phyloP scores from a whole-genome alignment of 2,329 filamentous ascomycete species.

The Aspergillus glaucus region DNA sequence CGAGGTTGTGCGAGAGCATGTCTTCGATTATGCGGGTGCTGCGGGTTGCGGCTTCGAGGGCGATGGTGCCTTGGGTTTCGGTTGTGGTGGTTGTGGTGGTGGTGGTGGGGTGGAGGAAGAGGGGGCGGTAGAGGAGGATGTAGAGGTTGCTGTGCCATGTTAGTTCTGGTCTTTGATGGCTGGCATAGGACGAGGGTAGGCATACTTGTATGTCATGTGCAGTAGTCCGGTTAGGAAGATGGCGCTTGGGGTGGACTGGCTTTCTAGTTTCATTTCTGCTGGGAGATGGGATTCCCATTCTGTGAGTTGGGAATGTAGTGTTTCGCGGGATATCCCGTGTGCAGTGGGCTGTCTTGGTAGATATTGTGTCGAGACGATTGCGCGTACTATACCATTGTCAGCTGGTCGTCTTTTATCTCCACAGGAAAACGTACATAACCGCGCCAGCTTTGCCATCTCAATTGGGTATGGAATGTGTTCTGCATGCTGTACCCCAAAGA shows the following conservation, averaged over 20 bases:
- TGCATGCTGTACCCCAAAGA: slow-evolving; percentile 26
- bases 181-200: not conserved
- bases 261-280: slow-evolving; percentile 26
- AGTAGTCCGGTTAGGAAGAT: slow-evolving; percentile 38
- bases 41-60: slow-evolving; percentile 41
- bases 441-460: slow-evolving; percentile 35
- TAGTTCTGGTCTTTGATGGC: no score
- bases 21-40: slow-evolving; percentile 46
- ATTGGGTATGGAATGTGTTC: slow-evolving; percentile 30
- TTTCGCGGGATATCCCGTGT: slow-evolving; percentile 16
- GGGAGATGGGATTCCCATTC: slow-evolving; percentile 37
- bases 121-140: slow-evolving; percentile 41
- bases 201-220: slow-evolving; percentile 43
- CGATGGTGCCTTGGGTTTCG: slow-evolving; percentile 33
- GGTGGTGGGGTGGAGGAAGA: slow-evolving; percentile 33
- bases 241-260: slow-evolving; percentile 21
- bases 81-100: slow-evolving; percentile 6
- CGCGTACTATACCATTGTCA: not conserved
- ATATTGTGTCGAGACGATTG: slow-evolving; percentile 34
- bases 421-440: slow-evolving; percentile 22
- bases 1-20: slow-evolving; percentile 39
- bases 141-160: slow-evolving; percentile 34
- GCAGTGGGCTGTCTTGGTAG: slow-evolving; percentile 18
- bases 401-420: not conserved
- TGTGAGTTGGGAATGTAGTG: slow-evolving; percentile 27